phyloP scores from a whole-genome alignment of 2,329 filamentous ascomycete species.

The Calonectria pseudoturangicola region DNA sequence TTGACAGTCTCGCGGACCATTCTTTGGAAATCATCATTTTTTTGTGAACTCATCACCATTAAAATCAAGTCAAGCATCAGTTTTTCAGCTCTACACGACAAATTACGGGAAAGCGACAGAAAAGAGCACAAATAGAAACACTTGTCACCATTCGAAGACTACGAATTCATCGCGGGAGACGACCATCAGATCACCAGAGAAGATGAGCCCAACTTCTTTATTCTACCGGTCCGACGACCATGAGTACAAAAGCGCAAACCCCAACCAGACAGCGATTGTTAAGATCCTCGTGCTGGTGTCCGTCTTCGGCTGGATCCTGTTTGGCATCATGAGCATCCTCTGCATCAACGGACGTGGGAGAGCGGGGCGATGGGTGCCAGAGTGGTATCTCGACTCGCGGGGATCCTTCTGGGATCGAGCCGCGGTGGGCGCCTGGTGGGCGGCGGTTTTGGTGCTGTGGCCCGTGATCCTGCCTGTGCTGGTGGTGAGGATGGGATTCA shows the following conservation, averaged over 20 bases:
- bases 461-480: slow-evolving; percentile 81
- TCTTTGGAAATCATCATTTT: not conserved
- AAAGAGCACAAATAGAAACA: not conserved
- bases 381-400: slow-evolving; percentile 58
- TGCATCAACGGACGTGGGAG: slow-evolving; percentile 56
- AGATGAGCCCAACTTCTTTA: slow-evolving; percentile 6
- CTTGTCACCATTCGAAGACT: not conserved
- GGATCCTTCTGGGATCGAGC: slow-evolving; percentile 47
- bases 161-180: not conserved
- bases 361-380: slow-evolving; percentile 57
- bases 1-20: not conserved
- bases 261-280: slow-evolving; percentile 39
- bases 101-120: not conserved
- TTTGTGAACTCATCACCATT: not conserved
- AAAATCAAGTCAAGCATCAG: not conserved
- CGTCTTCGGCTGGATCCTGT: slow-evolving; percentile 55
- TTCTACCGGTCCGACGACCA: not conserved
- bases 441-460: slow-evolving; percentile 55
- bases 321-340: slow-evolving; percentile 57
- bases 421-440: slow-evolving; percentile 56
- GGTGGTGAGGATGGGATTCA: slow-evolving; percentile 80
- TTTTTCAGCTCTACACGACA: not conserved
- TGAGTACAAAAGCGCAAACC: slow-evolving; percentile 36
- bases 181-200: not conserved
- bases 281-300: slow-evolving; percentile 54